phyloP scores from a whole-genome alignment of 176 grass and related monocot species.

The Carex littledalei region DNA sequence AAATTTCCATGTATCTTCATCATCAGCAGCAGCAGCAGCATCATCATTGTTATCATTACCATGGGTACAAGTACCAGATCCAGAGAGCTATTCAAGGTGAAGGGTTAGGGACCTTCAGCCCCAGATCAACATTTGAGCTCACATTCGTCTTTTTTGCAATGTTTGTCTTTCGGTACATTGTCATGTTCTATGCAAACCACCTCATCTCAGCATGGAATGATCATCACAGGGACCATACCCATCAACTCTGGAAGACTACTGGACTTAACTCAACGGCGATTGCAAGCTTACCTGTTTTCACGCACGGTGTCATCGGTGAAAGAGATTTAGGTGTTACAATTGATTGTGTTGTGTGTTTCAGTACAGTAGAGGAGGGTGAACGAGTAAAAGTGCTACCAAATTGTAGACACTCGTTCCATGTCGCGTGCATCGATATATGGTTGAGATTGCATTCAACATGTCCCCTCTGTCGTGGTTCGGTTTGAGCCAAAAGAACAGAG shows the following conservation, averaged over 20 bases:
- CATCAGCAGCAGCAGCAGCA: neutral
- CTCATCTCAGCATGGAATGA: conserved; percentile 2
- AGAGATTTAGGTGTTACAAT: neutral
- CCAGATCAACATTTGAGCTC: conserved; percentile 1
- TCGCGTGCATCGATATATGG: conserved; percentile 54
- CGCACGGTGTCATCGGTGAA: neutral
- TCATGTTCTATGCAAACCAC: neutral
- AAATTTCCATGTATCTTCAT: neutral
- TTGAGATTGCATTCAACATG: conserved; percentile 42
- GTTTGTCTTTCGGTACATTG: neutral
- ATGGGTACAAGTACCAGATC: neutral
- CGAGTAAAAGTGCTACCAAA: conserved; percentile 34
- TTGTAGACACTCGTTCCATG: conserved; percentile 61
- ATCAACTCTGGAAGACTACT: neutral
- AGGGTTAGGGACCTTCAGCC: neutral
- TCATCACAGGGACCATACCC: neutral
- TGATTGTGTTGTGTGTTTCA: conserved; percentile 54
- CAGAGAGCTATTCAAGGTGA: neutral
- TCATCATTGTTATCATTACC: neutral
- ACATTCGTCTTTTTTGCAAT: neutral
- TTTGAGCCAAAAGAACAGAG: neutral
- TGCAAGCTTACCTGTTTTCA: neutral
- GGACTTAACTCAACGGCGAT: neutral
- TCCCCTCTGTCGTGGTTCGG: conserved; percentile 43
- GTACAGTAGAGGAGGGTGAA: conserved; percentile 31